Evolutionary conservation across 331 rosid species (phyloP).

Genomic region (Phaseolus coccineus): DNA sequence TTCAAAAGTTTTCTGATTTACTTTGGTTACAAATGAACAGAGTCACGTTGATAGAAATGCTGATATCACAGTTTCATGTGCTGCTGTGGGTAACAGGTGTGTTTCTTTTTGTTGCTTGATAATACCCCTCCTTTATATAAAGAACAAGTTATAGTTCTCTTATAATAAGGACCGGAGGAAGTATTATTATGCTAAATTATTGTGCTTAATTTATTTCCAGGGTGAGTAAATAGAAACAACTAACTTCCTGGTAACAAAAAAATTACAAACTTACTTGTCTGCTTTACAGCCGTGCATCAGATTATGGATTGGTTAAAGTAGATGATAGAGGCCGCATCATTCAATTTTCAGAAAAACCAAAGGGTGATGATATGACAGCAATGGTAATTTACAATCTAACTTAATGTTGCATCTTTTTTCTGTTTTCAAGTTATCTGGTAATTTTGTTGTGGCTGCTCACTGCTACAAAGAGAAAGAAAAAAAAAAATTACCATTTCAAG

Average conservation of each 20-base stretch:
- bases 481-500: conserved; percentile 15
- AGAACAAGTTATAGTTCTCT: too few relatives aligned
- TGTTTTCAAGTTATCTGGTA: conserved; percentile 32
- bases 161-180: neutral
- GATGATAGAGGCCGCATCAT: conserved; percentile 70
- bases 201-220: neutral
- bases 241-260: neutral
- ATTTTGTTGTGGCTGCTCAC: conserved; percentile 25
- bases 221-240: conserved; percentile 22
- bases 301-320: conserved; percentile 92
- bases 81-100: conserved; percentile 86
- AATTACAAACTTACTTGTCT: conserved; percentile 24
- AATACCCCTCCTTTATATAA: too few relatives aligned
- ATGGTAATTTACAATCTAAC: conserved; percentile 65
- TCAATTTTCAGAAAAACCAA: conserved; percentile 91
- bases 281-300: conserved; percentile 90
- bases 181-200: neutral
- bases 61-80: conserved; percentile 92
- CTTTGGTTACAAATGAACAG: conserved; percentile 54
- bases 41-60: conserved; percentile 88
- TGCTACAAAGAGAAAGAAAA: neutral
- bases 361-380: conserved; percentile 77
- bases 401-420: conserved; percentile 22
- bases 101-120: conserved; percentile 21
- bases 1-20: conserved; percentile 30